Base-by-base conservation (phyloP, 148 eudicot genomes). In the Gaultheria prostrata region DNA sequence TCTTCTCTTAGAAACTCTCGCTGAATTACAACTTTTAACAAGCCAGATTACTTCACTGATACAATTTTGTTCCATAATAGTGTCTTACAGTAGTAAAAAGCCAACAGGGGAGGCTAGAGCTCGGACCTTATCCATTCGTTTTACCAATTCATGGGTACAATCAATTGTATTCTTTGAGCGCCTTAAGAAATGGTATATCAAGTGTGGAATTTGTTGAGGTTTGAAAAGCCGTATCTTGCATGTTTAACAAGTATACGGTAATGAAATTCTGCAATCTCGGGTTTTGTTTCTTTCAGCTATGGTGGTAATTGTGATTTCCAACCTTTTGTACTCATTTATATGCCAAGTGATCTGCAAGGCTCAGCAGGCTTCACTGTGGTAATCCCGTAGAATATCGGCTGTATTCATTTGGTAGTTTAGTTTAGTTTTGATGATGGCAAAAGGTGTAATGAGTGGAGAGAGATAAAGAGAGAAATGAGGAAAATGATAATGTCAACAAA, bases 1-100 rank as follows among this genome's bases (percentile, higher is more conserved):
- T 85, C 91, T 80, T 84, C n/a, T n/a, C 72, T 1, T 67, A 43
- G 54, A 79, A 78, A 26, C 14, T 32, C 32, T 1, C 7, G 7
- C 39, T 7, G 61, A 50, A 28, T 7, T 8, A 32, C 46, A 51
- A 28, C 43, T 6, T 51, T 53, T 77, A 20, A 28, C 61, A 63
- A 11, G 13, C 15, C 51, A 65, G 53, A 45, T 59, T 24, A 79
- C 12, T 53, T 53, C 32, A 54, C 26, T 74, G 28, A 45, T 43
- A 43, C 14, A 0, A 43, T 21, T 74, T 43, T 76, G 56, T 46
- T 24, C 56, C 79, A 12, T 49, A 28, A 26, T 13, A 76, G 78
- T 46, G 48, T 76, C 14, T 26, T 15, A 49, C 17, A 46, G 12
- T 26, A 76, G 17, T 46, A 46, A 32, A 35, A 33, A 71, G 46